A percentile compares a stretch with the other conserved stretches of the same genome.
phyloP scores from a whole-genome alignment of 2,329 filamentous ascomycete genomes.

The Chaetomiaceae sp. region DNA sequence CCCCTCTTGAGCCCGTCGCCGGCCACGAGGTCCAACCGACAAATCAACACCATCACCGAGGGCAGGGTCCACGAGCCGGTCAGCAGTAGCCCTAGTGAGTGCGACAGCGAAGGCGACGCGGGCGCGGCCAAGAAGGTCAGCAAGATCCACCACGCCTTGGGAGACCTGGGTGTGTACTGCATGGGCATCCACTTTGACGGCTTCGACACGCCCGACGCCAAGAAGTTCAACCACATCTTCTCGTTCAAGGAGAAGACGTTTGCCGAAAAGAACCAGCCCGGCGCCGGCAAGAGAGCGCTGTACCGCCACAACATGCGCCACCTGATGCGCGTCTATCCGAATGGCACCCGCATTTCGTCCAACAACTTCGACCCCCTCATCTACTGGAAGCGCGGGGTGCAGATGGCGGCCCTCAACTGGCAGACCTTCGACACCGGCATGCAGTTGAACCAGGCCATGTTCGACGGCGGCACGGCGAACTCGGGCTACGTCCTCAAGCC shows the following conservation, averaged over 20 bases:
- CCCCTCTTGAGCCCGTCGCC: constrained; percentile 48
- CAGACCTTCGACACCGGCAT: constrained; percentile 95
- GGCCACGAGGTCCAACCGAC: constrained; percentile 47
- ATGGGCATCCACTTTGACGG: constrained; percentile 75
- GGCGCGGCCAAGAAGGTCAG: constrained; percentile 54
- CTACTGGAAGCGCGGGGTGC: constrained; percentile 92
- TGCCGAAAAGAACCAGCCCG: constrained; percentile 69
- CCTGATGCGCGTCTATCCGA: constrained; percentile 91
- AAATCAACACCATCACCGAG: constrained; percentile 55
- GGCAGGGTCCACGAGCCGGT: constrained; percentile 50
- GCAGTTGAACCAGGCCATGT: constrained; percentile 98
- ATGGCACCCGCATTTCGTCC: constrained; percentile 73
- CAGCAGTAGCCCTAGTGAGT: constrained; percentile 70
- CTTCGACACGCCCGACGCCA: constrained; percentile 73
- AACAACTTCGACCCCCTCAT: constrained; percentile 92
- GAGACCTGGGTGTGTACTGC: constrained; percentile 76
- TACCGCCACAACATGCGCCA: constrained; percentile 88
- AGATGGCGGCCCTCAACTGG: constrained; percentile 98
- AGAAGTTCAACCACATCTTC: constrained; percentile 88
- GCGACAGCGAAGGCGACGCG: constrained; percentile 63
- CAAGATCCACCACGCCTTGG: constrained; percentile 80
- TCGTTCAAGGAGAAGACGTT: constrained; percentile 92
- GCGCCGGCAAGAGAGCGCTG: constrained; percentile 70
- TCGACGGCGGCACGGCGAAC: constrained; percentile 77
- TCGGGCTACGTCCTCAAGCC: constrained; percentile 95